Base-by-base conservation (phyloP, 2,329 filamentous ascomycete genomes). In the Xylariaceae sp. region DNA sequence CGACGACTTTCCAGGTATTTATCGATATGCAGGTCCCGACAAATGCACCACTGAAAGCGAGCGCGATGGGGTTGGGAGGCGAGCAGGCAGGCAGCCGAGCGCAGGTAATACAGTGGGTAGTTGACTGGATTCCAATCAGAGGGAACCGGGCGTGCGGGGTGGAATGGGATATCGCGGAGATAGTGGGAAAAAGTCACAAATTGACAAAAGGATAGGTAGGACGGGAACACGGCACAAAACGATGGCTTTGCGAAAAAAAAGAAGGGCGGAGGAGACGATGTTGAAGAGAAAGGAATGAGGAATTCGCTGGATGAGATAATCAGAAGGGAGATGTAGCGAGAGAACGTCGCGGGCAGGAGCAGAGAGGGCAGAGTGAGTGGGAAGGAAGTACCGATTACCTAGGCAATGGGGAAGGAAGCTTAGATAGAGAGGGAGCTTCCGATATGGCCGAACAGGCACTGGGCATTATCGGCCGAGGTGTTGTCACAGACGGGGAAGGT, bases 381-480 rank as follows among this genome's bases (percentile, higher is more conserved):
- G 11, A 42, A 13, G 37, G 37, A 42, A 42, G 37, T 42, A 42
- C 37, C 37, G 37, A 42, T 42, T 42, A 42, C 37, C 37, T 13
- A 10, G 37, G 45, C 5, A 50, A 18, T 35, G 4, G 49, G 23
- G 49, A 51, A 49, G 49, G 15, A 51, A 50, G 48, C 48, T 52
- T 30, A 42, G 60, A 59, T 57, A 55, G 39, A 42, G 60, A 59
- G 57, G 52, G 39, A 57, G 55, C 57, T 63, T 53, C 61, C 58
- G 61, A 61, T 58, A 61, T 59, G 58, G 53, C 61, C 64, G 60
- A 63, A 35, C 49, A 51, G 49, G 49, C 13, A 11, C 48, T 53
- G 54, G 13, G 23, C n/a, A 42, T 30, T 52, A 51, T 3, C 13
- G 10, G 9, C 48, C 7, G 3, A 9, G 8, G 8, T 15, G 13